Evolutionary conservation across 2,329 filamentous ascomycete species (phyloP), one percentile per base, ranked within the genome.

Genomic region (Fusarium virguliforme): DNA sequence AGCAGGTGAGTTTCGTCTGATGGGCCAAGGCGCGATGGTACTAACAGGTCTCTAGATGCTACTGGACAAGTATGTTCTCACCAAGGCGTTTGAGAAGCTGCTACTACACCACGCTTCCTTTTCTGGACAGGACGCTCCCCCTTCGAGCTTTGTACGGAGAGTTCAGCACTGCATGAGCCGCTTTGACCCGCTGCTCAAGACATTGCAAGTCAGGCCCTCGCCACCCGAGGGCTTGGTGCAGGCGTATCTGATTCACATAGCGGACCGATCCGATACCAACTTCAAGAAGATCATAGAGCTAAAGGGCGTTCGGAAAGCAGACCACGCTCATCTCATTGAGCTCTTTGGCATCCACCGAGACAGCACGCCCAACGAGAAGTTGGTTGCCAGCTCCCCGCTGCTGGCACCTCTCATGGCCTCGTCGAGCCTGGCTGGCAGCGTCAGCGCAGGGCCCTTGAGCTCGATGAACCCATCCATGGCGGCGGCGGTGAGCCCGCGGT

Each of bases 201-300:
- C 96, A 3, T 88, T 99, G 4, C 96, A 99, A 85, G 95, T 99
- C 53, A 94, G 94, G 30, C 90, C 95, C 3, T 93, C 92, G 5
- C 96, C 96, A 0, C 93, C 95, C 0, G 96, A 99, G 84, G 95
- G 94, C 2, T 89, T 99, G 4, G 95, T 99, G 0, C 95, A 98
- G 83, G 96, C 96, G 35, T 99, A 99, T 80, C 90, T 99, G 35
- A 97, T 98, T 80, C 96, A 98, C 82, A 96, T 99, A 72, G 94
- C 90, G 73, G 96, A 99, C 84, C 91, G 93, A 62, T 97, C 92
- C 70, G 96, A 98, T 79, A 89, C 90, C 76, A 99, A 99, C 82
- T 99, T 99, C 88, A 91, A 91, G 78, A 98, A 98, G 83, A 92
- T 99, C 65, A 89, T 99, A 50, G 96, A 99, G 56, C 87, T 99